Evolutionary conservation across 169 alveolate species (phyloP).

Genomic region (Pseudocohnilembus persalinus): DNA sequence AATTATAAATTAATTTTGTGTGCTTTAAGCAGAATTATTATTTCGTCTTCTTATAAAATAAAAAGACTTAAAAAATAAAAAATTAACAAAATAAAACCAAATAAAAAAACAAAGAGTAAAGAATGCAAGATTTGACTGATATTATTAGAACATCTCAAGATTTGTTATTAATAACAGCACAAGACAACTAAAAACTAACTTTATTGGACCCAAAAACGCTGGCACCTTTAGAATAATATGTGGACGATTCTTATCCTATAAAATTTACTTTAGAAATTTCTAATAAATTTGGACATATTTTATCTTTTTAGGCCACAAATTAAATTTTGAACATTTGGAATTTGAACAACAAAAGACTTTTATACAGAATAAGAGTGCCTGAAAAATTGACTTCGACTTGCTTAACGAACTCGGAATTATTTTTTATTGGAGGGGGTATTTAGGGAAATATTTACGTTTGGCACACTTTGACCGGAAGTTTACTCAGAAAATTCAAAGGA

Average conservation of each 20-base stretch:
- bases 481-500: slow-evolving; percentile 21
- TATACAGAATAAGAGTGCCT: background rate
- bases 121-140: background rate
- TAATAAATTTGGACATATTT: slow-evolving; percentile 15
- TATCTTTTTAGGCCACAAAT: slow-evolving; percentile 2
- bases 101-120: too few species aligned
- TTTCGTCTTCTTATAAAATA: background rate
- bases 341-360: slow-evolving; percentile 10
- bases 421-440: slow-evolving; percentile 18
- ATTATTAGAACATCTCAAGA: slow-evolving; percentile 19
- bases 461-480: slow-evolving; percentile 16
- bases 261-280: slow-evolving; percentile 9
- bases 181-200: slow-evolving; percentile 8
- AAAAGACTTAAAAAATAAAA: too few species aligned
- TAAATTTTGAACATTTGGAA: slow-evolving; percentile 24
- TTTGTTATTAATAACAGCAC: slow-evolving; percentile 9
- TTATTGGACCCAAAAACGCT: slow-evolving; percentile 25
- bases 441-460: slow-evolving; percentile 19
- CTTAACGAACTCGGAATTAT: slow-evolving; percentile 6
- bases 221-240: slow-evolving; percentile 11
- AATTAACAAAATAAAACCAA: background rate
- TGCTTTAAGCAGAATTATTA: background rate
- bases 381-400: slow-evolving; percentile 12
- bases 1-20: too few species aligned
- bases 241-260: slow-evolving; percentile 14